Conservation (phyloP, 2,329 filamentous ascomycete species). For the Fusarium albosuccineum region DNA sequence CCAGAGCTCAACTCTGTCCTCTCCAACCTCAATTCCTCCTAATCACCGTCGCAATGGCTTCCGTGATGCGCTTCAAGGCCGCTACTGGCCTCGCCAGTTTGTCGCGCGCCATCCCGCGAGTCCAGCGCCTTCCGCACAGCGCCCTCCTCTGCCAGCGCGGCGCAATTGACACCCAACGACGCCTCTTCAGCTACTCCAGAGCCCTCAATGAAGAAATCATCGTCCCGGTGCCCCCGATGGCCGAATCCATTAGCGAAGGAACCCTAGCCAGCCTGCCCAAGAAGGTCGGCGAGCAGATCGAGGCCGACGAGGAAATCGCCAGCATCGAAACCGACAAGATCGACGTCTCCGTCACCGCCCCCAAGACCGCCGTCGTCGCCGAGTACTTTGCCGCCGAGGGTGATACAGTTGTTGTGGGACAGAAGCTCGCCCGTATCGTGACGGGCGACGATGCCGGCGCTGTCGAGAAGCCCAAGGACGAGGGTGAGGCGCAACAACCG, state of each 20-base stretch:
- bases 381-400: slow-evolving; percentile 50
- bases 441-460: slow-evolving; percentile 41
- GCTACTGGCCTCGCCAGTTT: slow-evolving; percentile 38
- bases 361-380: slow-evolving; percentile 42
- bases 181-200: slow-evolving; percentile 39
- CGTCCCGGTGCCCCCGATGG: slow-evolving; percentile 49
- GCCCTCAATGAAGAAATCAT: slow-evolving; percentile 40
- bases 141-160: slow-evolving; percentile 40
- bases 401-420: slow-evolving; percentile 50
- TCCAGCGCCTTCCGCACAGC: slow-evolving; percentile 37
- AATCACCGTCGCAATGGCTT: slow-evolving; percentile 38
- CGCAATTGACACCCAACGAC: slow-evolving; percentile 38
- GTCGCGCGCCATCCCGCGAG: slow-evolving; percentile 32
- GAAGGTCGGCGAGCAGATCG: slow-evolving; percentile 48
- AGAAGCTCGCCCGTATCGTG: slow-evolving; percentile 48
- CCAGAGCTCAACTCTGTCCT: not conserved
- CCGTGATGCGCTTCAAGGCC: slow-evolving; percentile 40
- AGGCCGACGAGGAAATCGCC: slow-evolving; percentile 50
- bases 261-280: slow-evolving; percentile 46
- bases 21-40: not conserved
- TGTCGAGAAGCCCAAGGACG: slow-evolving; percentile 29
- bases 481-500: slow-evolving; percentile 34
- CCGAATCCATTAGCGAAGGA: slow-evolving; percentile 51
- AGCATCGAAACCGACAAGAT: slow-evolving; percentile 53
- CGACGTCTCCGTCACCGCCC: slow-evolving; percentile 48